Conservation (phyloP, 495 filamentous ascomycete genomes). For the Hypomontagnella monticulosa region DNA sequence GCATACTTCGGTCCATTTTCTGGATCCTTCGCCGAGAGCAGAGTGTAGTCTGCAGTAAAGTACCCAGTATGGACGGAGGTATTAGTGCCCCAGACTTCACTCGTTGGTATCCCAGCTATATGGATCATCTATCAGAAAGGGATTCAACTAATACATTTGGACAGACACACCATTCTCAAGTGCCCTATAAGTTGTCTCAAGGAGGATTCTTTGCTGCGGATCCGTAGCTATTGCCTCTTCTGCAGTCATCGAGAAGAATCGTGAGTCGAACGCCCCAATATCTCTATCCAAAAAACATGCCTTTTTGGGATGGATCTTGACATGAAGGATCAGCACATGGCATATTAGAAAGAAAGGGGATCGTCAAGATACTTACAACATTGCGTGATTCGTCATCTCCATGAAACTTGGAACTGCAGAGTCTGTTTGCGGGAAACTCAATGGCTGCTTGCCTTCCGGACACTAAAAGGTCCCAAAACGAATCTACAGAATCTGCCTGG, state of each 20-base stretch:
- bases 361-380: no score
- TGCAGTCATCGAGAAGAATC: background rate
- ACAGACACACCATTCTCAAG: slow-evolving; percentile 3
- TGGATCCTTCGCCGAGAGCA: no score
- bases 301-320: no score
- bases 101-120: no score
- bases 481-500: background rate
- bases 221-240: background rate
- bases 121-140: no score
- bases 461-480: background rate
- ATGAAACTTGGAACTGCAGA: background rate
- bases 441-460: background rate
- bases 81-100: no score
- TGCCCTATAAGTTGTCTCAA: background rate
- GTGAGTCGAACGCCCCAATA: background rate
- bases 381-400: background rate
- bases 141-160: no score
- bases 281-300: background rate
- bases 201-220: background rate
- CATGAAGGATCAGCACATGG: no score
- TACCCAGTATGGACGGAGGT: background rate
- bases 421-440: background rate
- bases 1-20: background rate
- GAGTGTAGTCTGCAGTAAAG: no score
- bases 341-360: no score